These are phyloP conservation scores for Cetraspora pellucida DNA, from an alignment of 192 early-diverging fungal genomes.

Conservation along the genomic window DNA sequence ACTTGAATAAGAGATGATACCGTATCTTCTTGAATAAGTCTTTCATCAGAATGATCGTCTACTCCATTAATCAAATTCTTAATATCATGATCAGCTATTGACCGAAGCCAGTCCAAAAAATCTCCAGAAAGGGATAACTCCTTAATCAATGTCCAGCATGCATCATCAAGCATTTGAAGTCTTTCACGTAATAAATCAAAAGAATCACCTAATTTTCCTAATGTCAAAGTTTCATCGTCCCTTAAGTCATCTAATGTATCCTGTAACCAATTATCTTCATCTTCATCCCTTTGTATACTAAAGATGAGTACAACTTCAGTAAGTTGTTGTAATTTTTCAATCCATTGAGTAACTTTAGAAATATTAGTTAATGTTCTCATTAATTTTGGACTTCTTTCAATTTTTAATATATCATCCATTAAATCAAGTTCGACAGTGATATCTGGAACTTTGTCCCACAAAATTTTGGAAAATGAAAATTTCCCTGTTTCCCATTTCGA, in stretches of 20 bases:
- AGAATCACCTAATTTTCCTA: conserved; percentile 9
- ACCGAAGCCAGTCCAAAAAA: neutral
- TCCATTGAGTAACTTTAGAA: neutral
- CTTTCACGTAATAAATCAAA: neutral
- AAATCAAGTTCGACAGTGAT: conserved; percentile 16
- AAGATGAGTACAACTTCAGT: neutral
- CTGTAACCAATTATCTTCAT: neutral
- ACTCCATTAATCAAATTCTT: conserved; percentile 38
- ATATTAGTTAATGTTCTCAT: neutral
- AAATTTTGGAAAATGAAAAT: neutral
- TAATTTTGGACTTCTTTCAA: neutral
- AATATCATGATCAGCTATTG: conserved; percentile 22
- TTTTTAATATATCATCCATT: neutral
- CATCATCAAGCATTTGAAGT: neutral
- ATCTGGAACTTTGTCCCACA: conserved; percentile 18
- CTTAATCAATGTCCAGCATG: conserved; percentile 2
- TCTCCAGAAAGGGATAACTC: neutral
- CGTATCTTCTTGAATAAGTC: conserved; percentile 31
- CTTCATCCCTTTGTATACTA: neutral
- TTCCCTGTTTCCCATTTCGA: conserved; percentile 8
- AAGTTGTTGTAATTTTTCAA: neutral
- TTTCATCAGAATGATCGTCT: conserved; percentile 36
- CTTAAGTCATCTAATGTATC: neutral
- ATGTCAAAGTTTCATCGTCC: neutral
- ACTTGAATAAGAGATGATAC: conserved; percentile 33